Percentiles rank a stretch among this genome's conserved stretches.
phyloP scores from a whole-genome alignment of 768 basidiomycete species.

The Podaxis sp. region DNA sequence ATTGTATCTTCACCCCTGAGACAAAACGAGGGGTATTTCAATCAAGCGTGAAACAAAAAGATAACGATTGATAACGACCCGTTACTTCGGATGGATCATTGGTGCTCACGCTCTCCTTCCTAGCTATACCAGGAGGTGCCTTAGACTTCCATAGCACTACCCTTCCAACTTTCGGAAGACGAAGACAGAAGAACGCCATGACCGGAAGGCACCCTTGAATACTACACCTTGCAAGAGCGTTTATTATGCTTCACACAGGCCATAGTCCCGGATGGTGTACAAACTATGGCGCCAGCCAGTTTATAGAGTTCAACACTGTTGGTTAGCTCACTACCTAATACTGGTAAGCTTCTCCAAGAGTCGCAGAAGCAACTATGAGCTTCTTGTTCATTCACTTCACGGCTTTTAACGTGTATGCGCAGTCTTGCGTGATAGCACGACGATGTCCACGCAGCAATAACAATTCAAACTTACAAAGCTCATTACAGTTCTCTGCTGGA shows the following conservation, averaged over 20 bases:
- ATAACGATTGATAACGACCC: not conserved
- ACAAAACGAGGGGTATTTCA: not conserved
- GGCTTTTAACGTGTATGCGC: not conserved
- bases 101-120: not conserved
- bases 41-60: not conserved
- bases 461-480: not conserved
- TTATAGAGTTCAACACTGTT: not conserved
- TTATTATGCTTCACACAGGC: not conserved
- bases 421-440: not conserved
- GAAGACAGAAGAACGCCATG: not conserved
- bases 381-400: not conserved
- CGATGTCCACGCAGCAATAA: not conserved
- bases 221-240: not conserved
- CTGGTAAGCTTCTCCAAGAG: not conserved
- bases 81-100: not conserved
- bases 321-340: not conserved
- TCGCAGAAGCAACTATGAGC: not conserved
- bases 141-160: not conserved
- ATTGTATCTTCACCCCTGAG: not conserved
- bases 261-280: not conserved
- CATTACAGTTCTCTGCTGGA: not conserved
- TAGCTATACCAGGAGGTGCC: not conserved
- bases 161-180: not conserved
- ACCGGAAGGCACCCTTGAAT: not conserved
- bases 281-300: not conserved